Evolutionary conservation across 139 green algal species (phyloP).

Genomic region (Micractinium sp.): DNA sequence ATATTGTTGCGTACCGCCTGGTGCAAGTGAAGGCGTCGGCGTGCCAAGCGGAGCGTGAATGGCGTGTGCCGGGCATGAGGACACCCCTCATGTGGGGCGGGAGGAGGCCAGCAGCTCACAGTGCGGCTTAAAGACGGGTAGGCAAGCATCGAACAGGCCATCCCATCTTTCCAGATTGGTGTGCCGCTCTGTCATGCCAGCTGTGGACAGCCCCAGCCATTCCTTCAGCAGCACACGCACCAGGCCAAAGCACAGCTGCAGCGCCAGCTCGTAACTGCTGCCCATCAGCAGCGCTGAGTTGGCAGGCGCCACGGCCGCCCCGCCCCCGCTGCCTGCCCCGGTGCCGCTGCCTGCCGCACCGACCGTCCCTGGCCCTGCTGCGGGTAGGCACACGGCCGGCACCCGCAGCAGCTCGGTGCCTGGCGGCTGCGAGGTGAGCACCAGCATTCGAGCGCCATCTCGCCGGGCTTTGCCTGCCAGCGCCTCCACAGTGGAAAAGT

Average conservation of each 20-base stretch:
- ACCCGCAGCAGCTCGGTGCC: constrained; percentile 1
- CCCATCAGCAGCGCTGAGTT: constrained; percentile 18
- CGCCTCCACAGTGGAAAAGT: constrained; percentile 35
- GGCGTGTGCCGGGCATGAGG: no score
- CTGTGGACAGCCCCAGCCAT: not conserved
- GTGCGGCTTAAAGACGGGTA: no score
- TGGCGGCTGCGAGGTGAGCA: constrained; percentile 18
- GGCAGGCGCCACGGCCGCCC: not conserved
- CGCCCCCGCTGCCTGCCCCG: not conserved
- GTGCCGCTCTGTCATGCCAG: not conserved
- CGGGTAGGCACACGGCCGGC: constrained; percentile 28
- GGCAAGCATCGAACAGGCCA: no score
- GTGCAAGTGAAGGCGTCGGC: no score
- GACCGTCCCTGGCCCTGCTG: not conserved
- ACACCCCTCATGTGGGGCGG: no score
- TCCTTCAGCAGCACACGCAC: constrained; percentile 3
- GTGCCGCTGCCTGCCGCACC: not conserved
- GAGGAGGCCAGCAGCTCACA: no score
- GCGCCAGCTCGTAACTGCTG: constrained; percentile 30
- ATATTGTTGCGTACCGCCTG: no score
- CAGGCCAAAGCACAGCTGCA: constrained; percentile 25
- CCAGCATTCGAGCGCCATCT: not conserved
- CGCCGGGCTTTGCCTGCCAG: constrained; percentile 26
- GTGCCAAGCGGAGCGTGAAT: no score
- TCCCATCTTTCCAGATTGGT: constrained; percentile 39